Base-by-base conservation (phyloP, 116 monocot species). In the Iris pallida region DNA sequence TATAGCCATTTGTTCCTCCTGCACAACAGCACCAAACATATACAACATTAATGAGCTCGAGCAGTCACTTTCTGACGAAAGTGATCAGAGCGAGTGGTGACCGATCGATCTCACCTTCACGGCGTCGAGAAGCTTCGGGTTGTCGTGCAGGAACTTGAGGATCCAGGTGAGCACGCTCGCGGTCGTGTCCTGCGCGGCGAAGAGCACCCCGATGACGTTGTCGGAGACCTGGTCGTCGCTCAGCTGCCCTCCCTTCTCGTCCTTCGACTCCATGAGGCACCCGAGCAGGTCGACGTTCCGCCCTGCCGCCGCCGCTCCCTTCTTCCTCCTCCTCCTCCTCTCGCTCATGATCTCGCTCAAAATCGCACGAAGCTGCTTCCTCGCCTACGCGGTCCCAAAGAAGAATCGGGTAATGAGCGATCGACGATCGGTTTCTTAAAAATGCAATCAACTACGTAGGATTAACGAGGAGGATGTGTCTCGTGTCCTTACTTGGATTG, bases 141-240 rank as follows among this genome's bases (percentile, higher is more conserved):
- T 30, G 62, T 90, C 94, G 30, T 90, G 71, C 15, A 94, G 82
- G 69, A 77, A 94, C 85, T 94, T 94, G 12, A 94, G 10, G 64
- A 94, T 79, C 94, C 94, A 94, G 0, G 94, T 90, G 47, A 94
- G 82, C 13, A 73, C 81, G 63, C 94, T 94, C 4, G 90, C 90
- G 0, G 94, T 90, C 4, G 94, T 94, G 74, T 94, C 94, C 63
- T 94, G 90, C 16, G 94, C 94, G 0, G 94, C 94, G 55, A 90
- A 94, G 4, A 94, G 79, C 4, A 90, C 83, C 8, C 94, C 94
- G 53, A 87, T 87, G 68, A 94, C 68, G 73, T 94, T 94, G 73
- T 94, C 94, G 44, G 88, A 81, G 46, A 94, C 85, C 72, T 90
- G 94, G 8, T 88, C 79, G 30, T 87, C 87, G 8, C 40, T 81